A percentile compares a stretch with the other conserved stretches of the same genome.
Evolutionary conservation across 257 asterid genomes (phyloP).

Genomic region (Thymus quinquecostatus): DNA sequence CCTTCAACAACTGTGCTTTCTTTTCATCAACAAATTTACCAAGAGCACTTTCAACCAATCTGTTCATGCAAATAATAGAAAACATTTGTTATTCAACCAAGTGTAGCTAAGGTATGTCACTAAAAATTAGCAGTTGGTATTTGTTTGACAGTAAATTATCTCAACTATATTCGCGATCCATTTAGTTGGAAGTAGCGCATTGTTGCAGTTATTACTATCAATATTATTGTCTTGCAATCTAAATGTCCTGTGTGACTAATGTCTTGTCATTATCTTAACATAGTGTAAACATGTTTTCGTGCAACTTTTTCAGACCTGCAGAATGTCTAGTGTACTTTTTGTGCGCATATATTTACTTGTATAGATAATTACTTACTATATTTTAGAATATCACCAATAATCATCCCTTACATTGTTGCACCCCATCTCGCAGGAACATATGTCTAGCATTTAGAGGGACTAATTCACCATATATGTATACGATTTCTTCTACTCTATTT

Average conservation of each 20-base stretch:
- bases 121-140: slow-evolving; percentile 3
- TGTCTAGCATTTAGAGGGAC: not conserved
- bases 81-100: slow-evolving; percentile 12
- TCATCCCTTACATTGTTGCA: not conserved
- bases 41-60: slow-evolving; percentile 74
- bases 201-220: not conserved
- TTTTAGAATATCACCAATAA: not conserved
- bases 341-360: not conserved
- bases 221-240: not conserved
- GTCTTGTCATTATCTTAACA: not conserved
- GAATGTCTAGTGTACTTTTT: not conserved
- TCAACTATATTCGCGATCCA: slow-evolving; percentile 1
- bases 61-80: slow-evolving; percentile 37
- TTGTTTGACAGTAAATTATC: slow-evolving; percentile 16
- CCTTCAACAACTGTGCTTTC: slow-evolving; percentile 70
- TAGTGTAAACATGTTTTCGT: not conserved
- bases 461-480: not conserved
- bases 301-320: not conserved
- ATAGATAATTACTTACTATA: too few relatives aligned
- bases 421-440: not conserved
- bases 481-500: not conserved
- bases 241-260: not conserved
- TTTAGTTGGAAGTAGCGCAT: not conserved
- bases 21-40: slow-evolving; percentile 86
- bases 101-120: not conserved